phyloP scores from a whole-genome alignment of 495 filamentous ascomycete species.

The Apodospora peruviana region DNA sequence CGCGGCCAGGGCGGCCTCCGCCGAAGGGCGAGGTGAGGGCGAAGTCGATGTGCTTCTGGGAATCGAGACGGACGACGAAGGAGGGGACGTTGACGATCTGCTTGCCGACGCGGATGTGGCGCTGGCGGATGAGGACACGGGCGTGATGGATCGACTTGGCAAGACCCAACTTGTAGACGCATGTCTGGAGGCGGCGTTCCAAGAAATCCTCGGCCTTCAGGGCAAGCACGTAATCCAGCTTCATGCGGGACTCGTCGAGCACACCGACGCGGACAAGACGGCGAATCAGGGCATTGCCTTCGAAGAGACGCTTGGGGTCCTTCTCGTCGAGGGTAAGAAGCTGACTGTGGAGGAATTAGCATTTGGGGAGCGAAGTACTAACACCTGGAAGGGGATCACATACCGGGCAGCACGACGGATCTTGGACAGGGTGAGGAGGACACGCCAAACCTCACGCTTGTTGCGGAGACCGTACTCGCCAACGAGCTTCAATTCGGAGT shows the following conservation, averaged over 20 bases:
- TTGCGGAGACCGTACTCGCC: conserved; percentile 98
- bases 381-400: too few relatives aligned
- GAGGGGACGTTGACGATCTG: conserved; percentile 99
- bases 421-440: conserved; percentile 98
- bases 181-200: conserved; percentile 98
- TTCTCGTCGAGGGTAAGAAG: conserved; percentile 99
- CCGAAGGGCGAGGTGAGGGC: conserved; percentile 94
- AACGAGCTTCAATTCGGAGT: conserved; percentile 98
- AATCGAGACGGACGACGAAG: conserved; percentile 98
- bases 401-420: conserved; percentile 99
- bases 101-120: conserved; percentile 99
- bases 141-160: conserved; percentile 99
- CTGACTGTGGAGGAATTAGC: conserved; percentile 57
- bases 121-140: conserved; percentile 97
- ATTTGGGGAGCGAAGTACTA: too few relatives aligned
- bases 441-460: conserved; percentile 99
- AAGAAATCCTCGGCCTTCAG: conserved; percentile 98
- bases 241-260: conserved; percentile 99
- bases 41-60: conserved; percentile 99
- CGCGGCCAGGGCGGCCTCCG: conserved; percentile 92
- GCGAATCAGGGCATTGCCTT: conserved; percentile 99
- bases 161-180: conserved; percentile 99
- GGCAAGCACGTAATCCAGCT: conserved; percentile 99
- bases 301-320: conserved; percentile 99
- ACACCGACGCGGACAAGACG: conserved; percentile 99